A percentile compares a stretch with the other conserved stretches of the same genome.
These are phyloP conservation scores for Tribonema minus DNA, from an alignment of 108 stramenopile genomes.

Conservation along the genomic window DNA sequence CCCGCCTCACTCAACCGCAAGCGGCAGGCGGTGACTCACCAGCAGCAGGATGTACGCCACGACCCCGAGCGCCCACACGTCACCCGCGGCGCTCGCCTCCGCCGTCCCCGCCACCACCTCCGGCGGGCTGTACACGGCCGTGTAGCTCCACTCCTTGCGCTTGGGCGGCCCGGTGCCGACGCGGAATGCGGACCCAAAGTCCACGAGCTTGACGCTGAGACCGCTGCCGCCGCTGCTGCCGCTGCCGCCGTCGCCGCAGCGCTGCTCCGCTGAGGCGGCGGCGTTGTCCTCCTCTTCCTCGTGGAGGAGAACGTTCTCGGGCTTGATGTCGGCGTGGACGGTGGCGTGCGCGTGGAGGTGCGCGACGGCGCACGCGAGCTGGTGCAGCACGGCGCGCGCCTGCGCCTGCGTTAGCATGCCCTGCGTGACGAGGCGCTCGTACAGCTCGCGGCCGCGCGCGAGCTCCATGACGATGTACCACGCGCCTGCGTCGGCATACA, in stretches of 20 bases:
- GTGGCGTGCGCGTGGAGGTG: constrained; percentile 26
- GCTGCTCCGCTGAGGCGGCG: too few species aligned
- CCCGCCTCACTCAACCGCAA: not conserved
- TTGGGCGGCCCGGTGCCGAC: not conserved
- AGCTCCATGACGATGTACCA: constrained; percentile 50
- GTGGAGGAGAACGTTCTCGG: constrained; percentile 37
- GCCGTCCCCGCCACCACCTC: constrained; percentile 8
- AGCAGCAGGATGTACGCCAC: constrained; percentile 38
- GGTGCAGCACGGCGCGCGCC: constrained; percentile 20
- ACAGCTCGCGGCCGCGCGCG: constrained; percentile 40
- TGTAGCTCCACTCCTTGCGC: constrained; percentile 39
- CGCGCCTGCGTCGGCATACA: constrained; percentile 17
- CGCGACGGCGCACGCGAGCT: constrained; percentile 20
- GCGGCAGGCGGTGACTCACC: constrained; percentile 1
- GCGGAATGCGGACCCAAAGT: constrained; percentile 33
- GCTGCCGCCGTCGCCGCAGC: too few species aligned
- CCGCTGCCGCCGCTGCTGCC: not conserved
- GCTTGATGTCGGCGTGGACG: constrained; percentile 45
- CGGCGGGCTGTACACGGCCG: constrained; percentile 25
- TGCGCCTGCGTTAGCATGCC: constrained; percentile 1
- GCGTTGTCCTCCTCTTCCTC: not conserved
- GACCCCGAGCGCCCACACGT: constrained; percentile 46
- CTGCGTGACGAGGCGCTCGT: constrained; percentile 21
- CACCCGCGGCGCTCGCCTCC: not conserved
- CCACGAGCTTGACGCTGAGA: not conserved